Base-by-base conservation (phyloP, 164 flowering plant species). In the Vitis rotundifolia region DNA sequence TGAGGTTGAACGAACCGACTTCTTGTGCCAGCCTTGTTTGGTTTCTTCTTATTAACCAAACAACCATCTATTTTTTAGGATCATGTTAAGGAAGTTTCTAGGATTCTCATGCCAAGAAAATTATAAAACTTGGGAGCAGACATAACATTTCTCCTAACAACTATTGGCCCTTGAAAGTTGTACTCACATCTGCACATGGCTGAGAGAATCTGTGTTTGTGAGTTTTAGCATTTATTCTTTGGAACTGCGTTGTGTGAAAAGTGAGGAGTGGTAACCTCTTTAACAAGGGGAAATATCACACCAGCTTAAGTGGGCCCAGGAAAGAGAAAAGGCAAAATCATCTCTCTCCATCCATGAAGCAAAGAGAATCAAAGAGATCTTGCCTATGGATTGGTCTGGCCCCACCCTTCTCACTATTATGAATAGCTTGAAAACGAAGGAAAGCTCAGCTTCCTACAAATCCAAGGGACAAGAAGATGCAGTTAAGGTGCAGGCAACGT, bases 341-440 rank as follows among this genome's bases (percentile, higher is more conserved):
- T 71, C 44, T 74, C 71, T 82, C 80, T 63, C 70, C 71, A 80
- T 76, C 80, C 69, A 74, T 52, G 71, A 71, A 76, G 70, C 81
- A 78, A 78, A 76, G 76, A 76, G 85, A 79, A 85, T 79, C 83
- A 72, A 57, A 64, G 80, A 79, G 82, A 84, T 83, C 76, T 79
- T 74, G 76, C 63, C 67, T 65, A 18, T 75, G 77, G 84, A 78
- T 77, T 80, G 76, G 73, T 66, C 68, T 60, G 71, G 82, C 63
- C 74, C 82, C 79, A 79, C 80, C 44, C 61, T 55, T 68, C 66
- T 65, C 61, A 55, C 71, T 63, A 26, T 29, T 31, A 51, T 60
- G 0, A 67, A 56, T 67, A 61, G 75, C 76, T 74, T 75, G 69
- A 75, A 76, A 77, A 63, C 55, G 81, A 77, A 61, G 72, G 29